phyloP scores from a whole-genome alignment of 352 stramenopile species.

The Globisporangium sylvaticum region DNA sequence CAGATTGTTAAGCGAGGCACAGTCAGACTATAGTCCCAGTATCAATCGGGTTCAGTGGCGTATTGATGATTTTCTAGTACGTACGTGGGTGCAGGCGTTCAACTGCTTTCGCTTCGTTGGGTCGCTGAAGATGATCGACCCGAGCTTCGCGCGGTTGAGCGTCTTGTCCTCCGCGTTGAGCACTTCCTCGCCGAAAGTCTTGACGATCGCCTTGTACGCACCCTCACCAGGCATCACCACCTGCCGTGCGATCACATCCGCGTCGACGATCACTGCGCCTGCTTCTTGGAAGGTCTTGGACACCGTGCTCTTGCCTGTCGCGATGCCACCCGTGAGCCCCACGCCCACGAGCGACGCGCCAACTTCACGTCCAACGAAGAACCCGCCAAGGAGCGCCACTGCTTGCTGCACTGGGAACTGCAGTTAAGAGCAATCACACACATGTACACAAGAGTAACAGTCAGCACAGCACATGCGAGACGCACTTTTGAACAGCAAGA shows the following conservation, averaged over 20 bases:
- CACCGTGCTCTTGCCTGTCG: conserved; percentile 83
- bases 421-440: neutral
- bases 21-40: neutral
- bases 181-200: conserved; percentile 59
- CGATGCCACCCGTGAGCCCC: conserved; percentile 80
- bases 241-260: conserved; percentile 71
- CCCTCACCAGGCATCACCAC: conserved; percentile 71
- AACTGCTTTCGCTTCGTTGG: conserved; percentile 63
- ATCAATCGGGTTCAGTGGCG: neutral
- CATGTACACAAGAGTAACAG: neutral
- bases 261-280: conserved; percentile 77
- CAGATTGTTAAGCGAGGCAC: neutral
- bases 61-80: neutral
- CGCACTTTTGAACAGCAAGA: neutral
- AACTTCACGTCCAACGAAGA: conserved; percentile 38
- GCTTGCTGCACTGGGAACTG: conserved; percentile 40
- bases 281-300: conserved; percentile 50
- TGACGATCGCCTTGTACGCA: conserved; percentile 77
- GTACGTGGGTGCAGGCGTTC: conserved; percentile 75
- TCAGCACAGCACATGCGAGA: neutral
- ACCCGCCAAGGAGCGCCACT: conserved; percentile 19
- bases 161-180: conserved; percentile 73
- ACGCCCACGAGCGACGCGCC: conserved; percentile 66
- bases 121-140: conserved; percentile 82
- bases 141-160: conserved; percentile 81